phyloP scores from a whole-genome alignment of 352 stramenopile species.

The Phytophthora tentaculata region DNA sequence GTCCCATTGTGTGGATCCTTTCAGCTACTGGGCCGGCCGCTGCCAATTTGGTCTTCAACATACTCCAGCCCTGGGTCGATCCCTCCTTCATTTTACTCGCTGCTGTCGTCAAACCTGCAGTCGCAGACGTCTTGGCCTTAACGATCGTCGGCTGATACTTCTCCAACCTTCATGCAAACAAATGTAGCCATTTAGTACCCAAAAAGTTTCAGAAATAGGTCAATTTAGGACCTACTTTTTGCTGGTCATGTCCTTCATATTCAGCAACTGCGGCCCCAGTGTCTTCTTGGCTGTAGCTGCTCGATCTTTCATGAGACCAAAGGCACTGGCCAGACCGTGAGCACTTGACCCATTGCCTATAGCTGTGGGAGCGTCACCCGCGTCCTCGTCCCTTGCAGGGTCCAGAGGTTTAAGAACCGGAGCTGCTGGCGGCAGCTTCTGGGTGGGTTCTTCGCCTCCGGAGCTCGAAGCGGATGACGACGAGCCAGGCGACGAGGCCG shows the following conservation, averaged over 20 bases:
- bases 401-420: slow-evolving; percentile 30
- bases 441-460: slow-evolving; percentile 30
- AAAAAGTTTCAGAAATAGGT: slow-evolving; percentile 11
- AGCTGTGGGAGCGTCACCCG: slow-evolving; percentile 20
- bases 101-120: slow-evolving; percentile 28
- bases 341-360: slow-evolving; percentile 8
- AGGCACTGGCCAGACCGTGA: slow-evolving; percentile 37
- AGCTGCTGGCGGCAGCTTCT: slow-evolving; percentile 29
- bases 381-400: slow-evolving; percentile 35
- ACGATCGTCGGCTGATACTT: slow-evolving; percentile 82
- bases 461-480: slow-evolving; percentile 47
- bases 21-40: slow-evolving; percentile 75
- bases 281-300: slow-evolving; percentile 63
- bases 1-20: slow-evolving; percentile 74
- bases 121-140: slow-evolving; percentile 74
- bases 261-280: slow-evolving; percentile 53
- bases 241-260: slow-evolving; percentile 62
- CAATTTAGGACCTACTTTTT: slow-evolving; percentile 35
- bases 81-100: slow-evolving; percentile 68
- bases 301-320: slow-evolving; percentile 60
- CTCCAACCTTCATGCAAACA: slow-evolving; percentile 46
- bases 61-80: slow-evolving; percentile 80
- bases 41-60: slow-evolving; percentile 79
- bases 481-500: slow-evolving; percentile 19
- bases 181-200: slow-evolving; percentile 17